Percentiles rank a stretch among this genome's conserved stretches.
Evolutionary conservation across 805 yeast species (phyloP).

Genomic region (Ogataea angusta): DNA sequence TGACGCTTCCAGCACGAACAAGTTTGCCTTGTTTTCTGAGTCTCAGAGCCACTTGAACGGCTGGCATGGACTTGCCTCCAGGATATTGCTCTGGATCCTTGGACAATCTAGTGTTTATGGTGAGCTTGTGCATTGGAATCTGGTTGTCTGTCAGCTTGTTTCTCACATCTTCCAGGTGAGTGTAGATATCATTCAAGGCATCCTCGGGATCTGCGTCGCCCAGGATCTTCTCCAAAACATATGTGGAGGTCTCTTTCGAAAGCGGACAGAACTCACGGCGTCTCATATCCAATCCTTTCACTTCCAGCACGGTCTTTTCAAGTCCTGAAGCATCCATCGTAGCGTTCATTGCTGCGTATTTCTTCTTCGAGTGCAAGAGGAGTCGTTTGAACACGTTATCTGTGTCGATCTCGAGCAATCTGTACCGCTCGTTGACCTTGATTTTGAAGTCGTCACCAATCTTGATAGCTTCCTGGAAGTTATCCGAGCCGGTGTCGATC

Average conservation of each 20-base stretch:
- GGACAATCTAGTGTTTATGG: constrained; percentile 82
- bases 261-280: constrained; percentile 95
- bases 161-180: constrained; percentile 61
- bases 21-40: constrained; percentile 80
- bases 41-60: constrained; percentile 85
- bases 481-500: constrained; percentile 85
- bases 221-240: constrained; percentile 66
- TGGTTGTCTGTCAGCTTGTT: constrained; percentile 56
- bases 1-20: constrained; percentile 84
- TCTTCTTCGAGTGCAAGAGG: constrained; percentile 90
- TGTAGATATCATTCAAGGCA: constrained; percentile 68
- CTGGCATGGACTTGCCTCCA: constrained; percentile 76
- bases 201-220: constrained; percentile 74
- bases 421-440: constrained; percentile 84
- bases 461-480: constrained; percentile 66
- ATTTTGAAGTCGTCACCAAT: constrained; percentile 84
- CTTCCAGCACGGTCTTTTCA: constrained; percentile 65
- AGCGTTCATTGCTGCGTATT: constrained; percentile 86
- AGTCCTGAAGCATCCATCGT: constrained; percentile 47
- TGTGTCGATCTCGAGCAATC: constrained; percentile 85
- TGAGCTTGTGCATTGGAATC: constrained; percentile 62
- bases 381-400: constrained; percentile 88
- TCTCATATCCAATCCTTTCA: constrained; percentile 94
- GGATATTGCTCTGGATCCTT: constrained; percentile 88
- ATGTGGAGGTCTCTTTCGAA: constrained; percentile 82